A percentile compares a stretch with the other conserved stretches of the same genome.
Evolutionary conservation across 192 early-diverging fungal genomes (phyloP).

Genomic region (Backusella sp.): DNA sequence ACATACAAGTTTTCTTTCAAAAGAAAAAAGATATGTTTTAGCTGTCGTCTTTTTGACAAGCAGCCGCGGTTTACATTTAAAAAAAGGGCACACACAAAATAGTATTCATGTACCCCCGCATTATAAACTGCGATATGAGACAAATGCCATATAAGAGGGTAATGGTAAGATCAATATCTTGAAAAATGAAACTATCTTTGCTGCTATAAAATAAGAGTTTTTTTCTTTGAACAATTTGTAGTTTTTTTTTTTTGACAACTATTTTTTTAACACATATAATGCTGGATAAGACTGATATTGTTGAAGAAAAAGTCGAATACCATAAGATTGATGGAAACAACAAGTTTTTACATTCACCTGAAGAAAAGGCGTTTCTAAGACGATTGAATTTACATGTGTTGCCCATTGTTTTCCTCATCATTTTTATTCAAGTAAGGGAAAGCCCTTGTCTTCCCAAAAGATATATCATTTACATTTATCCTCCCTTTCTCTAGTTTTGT

Average conservation of each 20-base stretch:
- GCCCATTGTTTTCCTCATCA: background rate
- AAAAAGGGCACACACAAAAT: background rate
- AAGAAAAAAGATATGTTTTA: background rate
- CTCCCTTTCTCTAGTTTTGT: constrained; percentile 3
- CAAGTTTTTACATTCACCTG: background rate
- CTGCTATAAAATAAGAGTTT: background rate
- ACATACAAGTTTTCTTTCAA: background rate
- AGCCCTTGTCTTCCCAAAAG: no score
- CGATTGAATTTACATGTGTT: background rate
- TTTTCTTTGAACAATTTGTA: background rate
- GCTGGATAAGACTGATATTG: background rate
- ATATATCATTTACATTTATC: no score
- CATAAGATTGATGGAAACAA: background rate
- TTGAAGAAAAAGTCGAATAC: background rate
- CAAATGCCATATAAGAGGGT: background rate
- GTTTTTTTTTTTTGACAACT: background rate
- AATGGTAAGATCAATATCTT: no score
- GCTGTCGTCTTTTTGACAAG: background rate
- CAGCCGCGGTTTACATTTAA: background rate
- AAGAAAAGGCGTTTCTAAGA: constrained; percentile 8
- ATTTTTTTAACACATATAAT: background rate
- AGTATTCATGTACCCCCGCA: background rate
- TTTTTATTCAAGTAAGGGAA: constrained; percentile 6
- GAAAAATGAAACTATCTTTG: background rate
- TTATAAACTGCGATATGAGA: background rate